Evolutionary conservation across 2,329 filamentous ascomycete species (phyloP), one percentile per base, ranked within the genome.

Genomic region (Hymenoscyphus albidus): DNA sequence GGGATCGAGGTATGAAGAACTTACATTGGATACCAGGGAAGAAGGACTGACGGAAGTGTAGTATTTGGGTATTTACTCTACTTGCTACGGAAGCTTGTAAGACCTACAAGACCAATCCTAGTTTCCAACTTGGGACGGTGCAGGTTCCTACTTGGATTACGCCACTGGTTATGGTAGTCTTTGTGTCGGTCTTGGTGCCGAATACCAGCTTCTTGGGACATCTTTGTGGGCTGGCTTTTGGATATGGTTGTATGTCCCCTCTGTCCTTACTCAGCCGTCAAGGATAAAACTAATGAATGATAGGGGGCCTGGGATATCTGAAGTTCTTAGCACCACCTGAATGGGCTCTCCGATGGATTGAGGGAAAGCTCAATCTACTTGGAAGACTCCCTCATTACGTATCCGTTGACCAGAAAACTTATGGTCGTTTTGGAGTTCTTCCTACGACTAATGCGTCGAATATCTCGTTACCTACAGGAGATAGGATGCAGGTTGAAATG

Each of bases 391-490:
- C 94, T 56, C 92, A 96, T 78, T 98, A 97, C 73, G 90, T 98
- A 58, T 96, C 91, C 64, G 88, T 97, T 16, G 94, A 98, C 74
- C 93, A 97, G 78, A 97, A 97, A 82, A 97, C 92, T 5, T 97
- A 94, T 73, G 94, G 94, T 7, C 85, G 94, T 62, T 97, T 96
- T 72, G 94, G 94, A 1, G 90, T 97, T 14, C 80, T 98, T 64
- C 94, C 93, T 2, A 83, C 86, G 1, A 81, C 86, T 1, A 81
- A 72, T 51, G 68, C 39, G n/a, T 62, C 69, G 73, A 73, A 51
- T 75, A 77, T 62, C 74, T 77, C 18, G 72, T 77, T 42, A 73
- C 74, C 57, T 74, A 78, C 6, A 78, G 80, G 67, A 76, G 63
- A 59, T 18, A 65, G 67, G 40, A 51, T 51, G 44, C 44, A 51